Evolutionary conservation across 768 basidiomycete genomes (phyloP), one percentile per base, ranked within the genome.

Genomic region (Calocera viscosa): DNA sequence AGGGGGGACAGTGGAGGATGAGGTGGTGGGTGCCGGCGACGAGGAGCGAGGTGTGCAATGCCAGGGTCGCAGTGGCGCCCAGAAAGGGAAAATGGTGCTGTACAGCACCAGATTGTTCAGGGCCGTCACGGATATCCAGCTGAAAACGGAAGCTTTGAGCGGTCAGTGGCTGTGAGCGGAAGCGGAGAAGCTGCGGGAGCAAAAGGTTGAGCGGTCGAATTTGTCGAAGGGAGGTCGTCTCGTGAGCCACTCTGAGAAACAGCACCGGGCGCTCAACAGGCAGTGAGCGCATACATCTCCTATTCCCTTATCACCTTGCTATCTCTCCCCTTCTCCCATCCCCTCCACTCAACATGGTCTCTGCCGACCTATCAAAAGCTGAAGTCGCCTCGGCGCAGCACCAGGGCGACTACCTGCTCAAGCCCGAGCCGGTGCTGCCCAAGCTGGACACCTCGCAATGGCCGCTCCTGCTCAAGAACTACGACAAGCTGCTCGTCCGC

Each of bases 401-500:
- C 65, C 79, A 83, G 26, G 88, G 87, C 28, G 88, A 93, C 75
- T 92, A 83, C 72, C 72, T 86, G 53, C 92, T 95, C 77, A 90
- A 92, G 76, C 85, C 92, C 1, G 89, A 94, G 76, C 70, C 75
- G 32, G 77, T 79, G 8, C 77, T 86, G 5, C 93, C 92, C 10
- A 83, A 83, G 71, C 84, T 95, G 33, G 91, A 98, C 75, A 98
- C 96, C 22, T 95, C 94, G 0, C 83, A 97, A 78, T 99, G 96
- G 96, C 96, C 96, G 38, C 81, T 99, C 10, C 84, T 99, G 2
- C 83, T 99, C 67, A 99, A 97, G 84, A 97, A 99, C 77, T 99
- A 98, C 77, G 95, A 97, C 83, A 95, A 96, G 76, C 80, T 96
- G 22, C 86, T 95, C 67, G 85, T 93, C 72, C 88, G 96, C 67